phyloP scores from a whole-genome alignment of 2,329 filamentous ascomycete species.

The Fusarium liriodendri region DNA sequence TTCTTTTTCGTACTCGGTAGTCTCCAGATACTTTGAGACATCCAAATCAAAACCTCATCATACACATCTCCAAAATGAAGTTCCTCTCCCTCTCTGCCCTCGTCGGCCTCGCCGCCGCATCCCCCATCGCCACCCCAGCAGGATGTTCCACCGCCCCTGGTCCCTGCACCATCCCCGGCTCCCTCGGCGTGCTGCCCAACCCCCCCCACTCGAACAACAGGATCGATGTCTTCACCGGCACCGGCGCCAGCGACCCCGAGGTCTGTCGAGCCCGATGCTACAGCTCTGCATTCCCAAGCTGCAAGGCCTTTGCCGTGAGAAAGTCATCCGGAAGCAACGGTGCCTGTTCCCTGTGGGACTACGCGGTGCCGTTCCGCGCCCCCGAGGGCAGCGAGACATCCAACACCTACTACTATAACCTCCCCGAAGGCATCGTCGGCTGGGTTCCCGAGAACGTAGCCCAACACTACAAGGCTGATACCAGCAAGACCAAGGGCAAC shows the following conservation, averaged over 20 bases:
- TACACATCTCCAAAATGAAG: not conserved
- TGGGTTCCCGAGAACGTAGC: slow-evolving; percentile 3
- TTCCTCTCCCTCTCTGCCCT: not conserved
- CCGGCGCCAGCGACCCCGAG: not conserved
- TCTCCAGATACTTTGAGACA: not conserved
- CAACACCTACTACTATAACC: not conserved
- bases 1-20: not conserved
- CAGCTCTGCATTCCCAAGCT: not conserved
- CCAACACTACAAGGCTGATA: not conserved
- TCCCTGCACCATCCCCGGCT: not conserved
- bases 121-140: not conserved
- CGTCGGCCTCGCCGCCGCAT: not conserved
- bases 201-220: not conserved
- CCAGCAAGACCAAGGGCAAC: slow-evolving; percentile 1
- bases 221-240: not conserved
- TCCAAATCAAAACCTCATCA: not conserved
- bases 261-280: not conserved
- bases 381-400: not conserved
- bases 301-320: not conserved
- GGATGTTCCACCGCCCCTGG: not conserved
- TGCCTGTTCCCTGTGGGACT: not conserved
- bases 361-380: not conserved
- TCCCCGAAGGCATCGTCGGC: not conserved
- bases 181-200: not conserved
- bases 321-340: not conserved